Percentiles rank a stretch among this genome's conserved stretches.
Conservation (phyloP, 352 stramenopile genomes). For the Phytophthora melonis region DNA sequence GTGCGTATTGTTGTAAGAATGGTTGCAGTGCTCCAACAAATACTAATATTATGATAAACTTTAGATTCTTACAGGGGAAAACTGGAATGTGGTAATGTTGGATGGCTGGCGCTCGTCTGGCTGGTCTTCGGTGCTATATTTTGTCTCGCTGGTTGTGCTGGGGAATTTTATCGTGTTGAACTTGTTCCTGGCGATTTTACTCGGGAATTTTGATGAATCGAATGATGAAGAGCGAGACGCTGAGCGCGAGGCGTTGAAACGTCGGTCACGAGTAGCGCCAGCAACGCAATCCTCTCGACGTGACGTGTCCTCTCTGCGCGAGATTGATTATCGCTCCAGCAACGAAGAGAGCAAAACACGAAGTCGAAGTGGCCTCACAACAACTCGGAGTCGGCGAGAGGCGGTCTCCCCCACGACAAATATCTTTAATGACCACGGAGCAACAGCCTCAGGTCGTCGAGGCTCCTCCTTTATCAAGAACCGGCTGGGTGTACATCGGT, state of each 20-base stretch:
- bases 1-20: constrained; percentile 17
- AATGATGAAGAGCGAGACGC: constrained; percentile 61
- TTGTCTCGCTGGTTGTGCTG: constrained; percentile 85
- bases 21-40: background rate
- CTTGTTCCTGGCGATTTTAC: constrained; percentile 93
- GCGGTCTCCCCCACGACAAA: constrained; percentile 20
- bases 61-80: constrained; percentile 93
- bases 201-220: constrained; percentile 88
- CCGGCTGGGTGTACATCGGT: constrained; percentile 38
- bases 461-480: constrained; percentile 22
- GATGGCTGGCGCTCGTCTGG: constrained; percentile 81
- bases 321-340: constrained; percentile 22
- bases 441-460: background rate
- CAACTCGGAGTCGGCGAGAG: constrained; percentile 35
- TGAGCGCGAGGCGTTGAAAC: constrained; percentile 49
- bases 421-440: constrained; percentile 46
- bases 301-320: constrained; percentile 20
- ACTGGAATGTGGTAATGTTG: constrained; percentile 94
- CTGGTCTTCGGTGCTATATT: constrained; percentile 76
- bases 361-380: constrained; percentile 23
- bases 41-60: constrained; percentile 9
- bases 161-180: constrained; percentile 93
- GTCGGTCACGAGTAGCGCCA: constrained; percentile 39
- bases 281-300: constrained; percentile 17
- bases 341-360: constrained; percentile 22